Evolutionary conservation across 108 stramenopile genomes (phyloP).

Genomic region (Aurantiochytrium sp.): DNA sequence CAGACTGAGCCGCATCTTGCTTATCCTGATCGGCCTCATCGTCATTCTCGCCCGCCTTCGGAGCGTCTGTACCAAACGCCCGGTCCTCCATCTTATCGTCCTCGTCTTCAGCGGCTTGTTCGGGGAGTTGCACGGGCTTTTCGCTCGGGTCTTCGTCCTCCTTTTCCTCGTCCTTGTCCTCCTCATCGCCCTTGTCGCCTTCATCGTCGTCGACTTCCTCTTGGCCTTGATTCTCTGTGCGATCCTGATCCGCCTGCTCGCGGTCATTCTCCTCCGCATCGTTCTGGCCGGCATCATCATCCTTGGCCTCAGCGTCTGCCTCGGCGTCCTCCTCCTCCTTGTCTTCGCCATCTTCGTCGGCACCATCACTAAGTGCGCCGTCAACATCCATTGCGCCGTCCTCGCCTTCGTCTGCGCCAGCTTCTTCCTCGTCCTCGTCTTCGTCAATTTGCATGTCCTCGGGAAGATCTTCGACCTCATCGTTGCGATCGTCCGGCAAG

Average conservation of each 20-base stretch:
- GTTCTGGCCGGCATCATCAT: slow-evolving; percentile 19
- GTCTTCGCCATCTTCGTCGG: neutral
- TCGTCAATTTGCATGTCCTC: neutral
- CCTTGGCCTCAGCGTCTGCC: slow-evolving; percentile 28
- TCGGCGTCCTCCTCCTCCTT: slow-evolving; percentile 20
- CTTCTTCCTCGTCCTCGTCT: slow-evolving; percentile 35
- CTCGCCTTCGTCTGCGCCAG: slow-evolving; percentile 23
- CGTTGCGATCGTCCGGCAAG: slow-evolving; percentile 47
- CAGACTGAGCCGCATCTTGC: neutral
- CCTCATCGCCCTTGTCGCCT: slow-evolving; percentile 16
- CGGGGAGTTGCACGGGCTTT: neutral
- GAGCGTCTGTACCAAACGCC: neutral
- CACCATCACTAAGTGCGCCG: neutral
- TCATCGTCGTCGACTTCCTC: slow-evolving; percentile 36
- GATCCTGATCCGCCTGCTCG: slow-evolving; percentile 11
- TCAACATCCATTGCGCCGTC: slow-evolving; percentile 32
- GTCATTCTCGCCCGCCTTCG: neutral
- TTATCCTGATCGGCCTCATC: neutral
- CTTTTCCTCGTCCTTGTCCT: slow-evolving; percentile 35
- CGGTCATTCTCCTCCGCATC: slow-evolving; percentile 3
- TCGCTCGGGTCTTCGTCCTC: slow-evolving; percentile 31
- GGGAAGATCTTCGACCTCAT: slow-evolving; percentile 23
- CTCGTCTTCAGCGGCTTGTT: neutral
- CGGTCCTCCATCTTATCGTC: slow-evolving; percentile 7
- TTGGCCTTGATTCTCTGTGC: slow-evolving; percentile 12